Conservation (phyloP, 1,139 yeast species). For the Tardiomyces blankii region DNA sequence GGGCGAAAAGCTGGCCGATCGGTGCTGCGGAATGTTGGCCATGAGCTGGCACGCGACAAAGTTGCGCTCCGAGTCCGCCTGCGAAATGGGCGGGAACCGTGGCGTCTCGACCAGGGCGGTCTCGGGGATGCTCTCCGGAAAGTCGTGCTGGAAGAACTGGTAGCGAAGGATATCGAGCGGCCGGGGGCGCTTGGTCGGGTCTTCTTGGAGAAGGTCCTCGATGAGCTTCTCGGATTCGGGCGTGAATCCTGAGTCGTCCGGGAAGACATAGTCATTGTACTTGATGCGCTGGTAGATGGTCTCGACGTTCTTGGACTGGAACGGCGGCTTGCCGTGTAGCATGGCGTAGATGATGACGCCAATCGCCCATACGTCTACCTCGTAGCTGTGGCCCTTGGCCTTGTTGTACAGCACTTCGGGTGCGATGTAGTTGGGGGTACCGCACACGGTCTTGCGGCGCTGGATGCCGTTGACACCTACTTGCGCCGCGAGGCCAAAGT, state of each 20-base stretch:
- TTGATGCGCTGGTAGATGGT: constrained; percentile 87
- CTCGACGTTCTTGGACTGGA: constrained; percentile 91
- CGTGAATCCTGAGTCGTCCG: constrained; percentile 54
- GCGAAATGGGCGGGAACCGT: constrained; percentile 40
- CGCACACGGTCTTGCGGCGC: constrained; percentile 87
- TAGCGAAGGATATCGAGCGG: constrained; percentile 70
- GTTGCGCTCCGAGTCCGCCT: constrained; percentile 56
- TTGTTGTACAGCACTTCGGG: constrained; percentile 86
- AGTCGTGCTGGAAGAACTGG: constrained; percentile 66
- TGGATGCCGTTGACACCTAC: constrained; percentile 51
- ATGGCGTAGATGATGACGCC: constrained; percentile 94
- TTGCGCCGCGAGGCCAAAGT: constrained; percentile 91
- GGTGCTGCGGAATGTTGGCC: constrained; percentile 38
- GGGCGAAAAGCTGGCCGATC: constrained; percentile 8
- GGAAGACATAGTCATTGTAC: constrained; percentile 70
- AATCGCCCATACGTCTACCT: constrained; percentile 94
- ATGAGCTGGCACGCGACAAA: constrained; percentile 39
- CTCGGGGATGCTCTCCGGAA: constrained; percentile 63
- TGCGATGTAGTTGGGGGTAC: constrained; percentile 96
- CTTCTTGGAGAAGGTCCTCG: constrained; percentile 57
- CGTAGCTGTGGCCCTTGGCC: constrained; percentile 75
- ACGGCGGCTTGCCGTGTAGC: constrained; percentile 89
- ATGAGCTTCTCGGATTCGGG: constrained; percentile 45
- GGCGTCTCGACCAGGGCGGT: constrained; percentile 55
- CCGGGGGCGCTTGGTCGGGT: constrained; percentile 75